phyloP scores from a whole-genome alignment of 2,329 filamentous ascomycete genomes.

The Clarireedia homoeocarpa region DNA sequence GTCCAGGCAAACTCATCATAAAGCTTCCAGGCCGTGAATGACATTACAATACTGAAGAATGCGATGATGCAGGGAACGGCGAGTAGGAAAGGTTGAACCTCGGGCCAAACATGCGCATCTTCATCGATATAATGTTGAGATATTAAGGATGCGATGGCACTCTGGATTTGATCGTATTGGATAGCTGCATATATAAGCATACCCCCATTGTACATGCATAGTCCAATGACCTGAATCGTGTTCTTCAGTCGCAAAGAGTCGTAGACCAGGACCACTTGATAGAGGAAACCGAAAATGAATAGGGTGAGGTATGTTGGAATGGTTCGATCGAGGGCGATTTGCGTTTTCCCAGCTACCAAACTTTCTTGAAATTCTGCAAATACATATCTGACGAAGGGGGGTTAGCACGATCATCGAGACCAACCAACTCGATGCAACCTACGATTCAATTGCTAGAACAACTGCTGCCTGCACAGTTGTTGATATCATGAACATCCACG shows the following conservation, averaged over 20 bases:
- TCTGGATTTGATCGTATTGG: constrained; percentile 82
- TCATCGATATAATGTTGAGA: constrained; percentile 34
- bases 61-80: constrained; percentile 81
- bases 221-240: constrained; percentile 94
- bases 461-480: constrained; percentile 70
- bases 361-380: constrained; percentile 78
- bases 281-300: constrained; percentile 95
- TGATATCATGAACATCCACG: constrained; percentile 72
- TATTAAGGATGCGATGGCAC: constrained; percentile 55
- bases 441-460: constrained; percentile 81
- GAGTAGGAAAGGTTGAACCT: constrained; percentile 69
- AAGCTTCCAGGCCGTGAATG: constrained; percentile 81
- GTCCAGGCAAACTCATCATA: constrained; percentile 99
- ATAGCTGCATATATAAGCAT: constrained; percentile 89
- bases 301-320: constrained; percentile 94
- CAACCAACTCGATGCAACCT: constrained; percentile 33
- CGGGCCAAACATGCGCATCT: constrained; percentile 51
- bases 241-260: constrained; percentile 93
- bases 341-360: constrained; percentile 42
- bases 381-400: constrained; percentile 53
- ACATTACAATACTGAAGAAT: constrained; percentile 63
- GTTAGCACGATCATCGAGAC: neutral
- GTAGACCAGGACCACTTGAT: constrained; percentile 82
- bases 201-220: constrained; percentile 87
- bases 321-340: constrained; percentile 51